Percentiles rank a stretch among this genome's conserved stretches.
phyloP scores from a whole-genome alignment of 2,329 filamentous ascomycete genomes.

The Cercospora canescens region DNA sequence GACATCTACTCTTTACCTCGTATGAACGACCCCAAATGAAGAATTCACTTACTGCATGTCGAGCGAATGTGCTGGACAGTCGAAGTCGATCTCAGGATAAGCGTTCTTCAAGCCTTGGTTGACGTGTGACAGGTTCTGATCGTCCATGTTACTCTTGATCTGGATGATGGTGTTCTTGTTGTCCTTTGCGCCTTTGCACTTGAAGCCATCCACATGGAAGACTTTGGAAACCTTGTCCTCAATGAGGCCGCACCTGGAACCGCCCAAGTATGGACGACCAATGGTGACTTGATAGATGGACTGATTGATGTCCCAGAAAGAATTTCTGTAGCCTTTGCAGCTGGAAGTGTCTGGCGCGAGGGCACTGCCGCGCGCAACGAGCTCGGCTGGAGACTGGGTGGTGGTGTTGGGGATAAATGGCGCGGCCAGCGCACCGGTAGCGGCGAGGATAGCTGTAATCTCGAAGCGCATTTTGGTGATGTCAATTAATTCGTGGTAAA shows the following conservation, averaged over 20 bases:
- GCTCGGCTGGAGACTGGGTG: neutral
- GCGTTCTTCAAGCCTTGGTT: slow-evolving; percentile 15
- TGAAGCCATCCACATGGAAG: slow-evolving; percentile 11
- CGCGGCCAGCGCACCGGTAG: slow-evolving; percentile 21
- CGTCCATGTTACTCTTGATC: slow-evolving; percentile 16
- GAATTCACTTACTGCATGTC: neutral
- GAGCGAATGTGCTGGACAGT: slow-evolving; percentile 8
- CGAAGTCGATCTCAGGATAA: slow-evolving; percentile 19
- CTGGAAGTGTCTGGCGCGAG: slow-evolving; percentile 7
- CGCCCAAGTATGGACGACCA: slow-evolving; percentile 21
- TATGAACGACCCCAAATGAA: neutral
- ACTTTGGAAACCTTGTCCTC: slow-evolving; percentile 12
- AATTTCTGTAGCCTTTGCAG: slow-evolving; percentile 17
- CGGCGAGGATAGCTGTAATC: slow-evolving; percentile 12
- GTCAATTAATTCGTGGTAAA: neutral
- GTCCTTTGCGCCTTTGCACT: slow-evolving; percentile 16
- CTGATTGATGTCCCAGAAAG: slow-evolving; percentile 13
- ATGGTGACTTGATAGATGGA: slow-evolving; percentile 19
- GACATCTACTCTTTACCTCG: neutral
- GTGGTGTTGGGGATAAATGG: neutral
- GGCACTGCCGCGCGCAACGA: neutral
- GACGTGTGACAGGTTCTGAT: slow-evolving; percentile 10
- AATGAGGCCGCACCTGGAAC: slow-evolving; percentile 14
- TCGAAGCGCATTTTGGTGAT: slow-evolving; percentile 12
- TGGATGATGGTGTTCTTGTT: slow-evolving; percentile 20